Percentiles rank a stretch among this genome's conserved stretches.
Conservation (phyloP, 1,139 yeast species). For the Kodamaea alishanica region DNA sequence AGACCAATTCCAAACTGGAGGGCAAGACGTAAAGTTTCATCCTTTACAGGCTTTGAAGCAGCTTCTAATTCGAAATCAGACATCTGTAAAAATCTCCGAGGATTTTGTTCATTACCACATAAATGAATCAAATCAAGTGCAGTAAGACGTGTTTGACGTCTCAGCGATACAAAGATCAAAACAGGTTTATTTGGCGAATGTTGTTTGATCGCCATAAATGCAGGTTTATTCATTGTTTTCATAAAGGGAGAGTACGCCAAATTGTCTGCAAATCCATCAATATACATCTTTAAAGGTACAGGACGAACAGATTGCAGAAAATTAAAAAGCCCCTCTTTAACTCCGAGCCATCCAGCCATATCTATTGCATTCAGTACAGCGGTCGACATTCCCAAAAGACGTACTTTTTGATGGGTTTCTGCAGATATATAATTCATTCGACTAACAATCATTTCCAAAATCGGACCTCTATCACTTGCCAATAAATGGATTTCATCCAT, state of each 20-base stretch:
- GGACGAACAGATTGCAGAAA: slow-evolving; percentile 97
- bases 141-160: slow-evolving; percentile 94
- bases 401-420: slow-evolving; percentile 67
- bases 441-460: slow-evolving; percentile 96
- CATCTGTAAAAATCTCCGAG: slow-evolving; percentile 80
- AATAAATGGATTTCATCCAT: slow-evolving; percentile 98
- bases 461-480: slow-evolving; percentile 98
- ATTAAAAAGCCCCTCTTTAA: slow-evolving; percentile 82
- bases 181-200: slow-evolving; percentile 94
- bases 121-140: slow-evolving; percentile 89
- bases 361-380: slow-evolving; percentile 98
- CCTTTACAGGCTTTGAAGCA: slow-evolving; percentile 68
- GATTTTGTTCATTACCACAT: slow-evolving; percentile 93
- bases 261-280: slow-evolving; percentile 95
- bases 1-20: slow-evolving; percentile 94
- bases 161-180: slow-evolving; percentile 90
- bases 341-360: slow-evolving; percentile 97
- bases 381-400: slow-evolving; percentile 91
- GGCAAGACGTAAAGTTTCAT: slow-evolving; percentile 80
- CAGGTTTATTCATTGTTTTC: slow-evolving; percentile 98
- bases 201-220: slow-evolving; percentile 92
- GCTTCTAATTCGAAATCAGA: slow-evolving; percentile 67
- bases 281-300: slow-evolving; percentile 95
- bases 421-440: slow-evolving; percentile 91
- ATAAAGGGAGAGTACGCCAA: slow-evolving; percentile 91